Evolutionary conservation across 495 filamentous ascomycete genomes (phyloP).

Genomic region (Neurospora intermedia): DNA sequence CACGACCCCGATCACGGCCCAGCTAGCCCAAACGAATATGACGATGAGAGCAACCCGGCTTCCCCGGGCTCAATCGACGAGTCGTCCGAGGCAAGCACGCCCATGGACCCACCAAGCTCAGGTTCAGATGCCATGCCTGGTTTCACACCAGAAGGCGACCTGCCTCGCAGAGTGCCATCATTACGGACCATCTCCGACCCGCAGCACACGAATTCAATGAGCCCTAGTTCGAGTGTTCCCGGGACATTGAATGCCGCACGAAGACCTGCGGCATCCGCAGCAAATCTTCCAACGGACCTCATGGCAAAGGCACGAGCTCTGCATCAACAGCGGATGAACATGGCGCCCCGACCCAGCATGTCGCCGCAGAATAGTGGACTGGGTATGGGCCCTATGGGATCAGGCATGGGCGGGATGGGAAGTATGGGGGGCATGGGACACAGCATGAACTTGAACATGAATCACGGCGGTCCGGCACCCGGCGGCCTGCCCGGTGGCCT

Average conservation of each 20-base stretch:
- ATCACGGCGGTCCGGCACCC: neutral
- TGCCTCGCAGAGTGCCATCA: conserved; percentile 39
- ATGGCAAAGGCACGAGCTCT: conserved; percentile 66
- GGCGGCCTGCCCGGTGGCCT: conserved; percentile 28
- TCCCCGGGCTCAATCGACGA: conserved; percentile 31
- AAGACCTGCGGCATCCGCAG: conserved; percentile 27
- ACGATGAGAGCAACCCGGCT: conserved; percentile 22
- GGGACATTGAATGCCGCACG: conserved; percentile 62
- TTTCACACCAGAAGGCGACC: conserved; percentile 11
- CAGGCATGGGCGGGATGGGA: conserved; percentile 4
- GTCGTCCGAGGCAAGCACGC: conserved; percentile 37
- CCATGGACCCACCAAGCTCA: conserved; percentile 31
- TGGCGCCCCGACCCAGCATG: conserved; percentile 12
- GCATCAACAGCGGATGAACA: conserved; percentile 25
- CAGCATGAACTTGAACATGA: conserved; percentile 3
- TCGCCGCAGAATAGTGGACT: conserved; percentile 1
- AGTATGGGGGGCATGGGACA: neutral
- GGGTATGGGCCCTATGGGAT: conserved; percentile 1
- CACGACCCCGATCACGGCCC: conserved; percentile 21
- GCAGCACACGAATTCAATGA: conserved; percentile 45
- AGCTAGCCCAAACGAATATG: conserved; percentile 29
- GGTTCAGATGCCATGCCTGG: conserved; percentile 16
- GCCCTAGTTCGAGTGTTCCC: conserved; percentile 64
- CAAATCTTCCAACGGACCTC: conserved; percentile 64
- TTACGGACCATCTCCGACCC: conserved; percentile 46